A percentile compares a stretch with the other conserved stretches of the same genome.
Evolutionary conservation across 768 basidiomycete species (phyloP).

Genomic region (Kwoniella newhampshirensis): DNA sequence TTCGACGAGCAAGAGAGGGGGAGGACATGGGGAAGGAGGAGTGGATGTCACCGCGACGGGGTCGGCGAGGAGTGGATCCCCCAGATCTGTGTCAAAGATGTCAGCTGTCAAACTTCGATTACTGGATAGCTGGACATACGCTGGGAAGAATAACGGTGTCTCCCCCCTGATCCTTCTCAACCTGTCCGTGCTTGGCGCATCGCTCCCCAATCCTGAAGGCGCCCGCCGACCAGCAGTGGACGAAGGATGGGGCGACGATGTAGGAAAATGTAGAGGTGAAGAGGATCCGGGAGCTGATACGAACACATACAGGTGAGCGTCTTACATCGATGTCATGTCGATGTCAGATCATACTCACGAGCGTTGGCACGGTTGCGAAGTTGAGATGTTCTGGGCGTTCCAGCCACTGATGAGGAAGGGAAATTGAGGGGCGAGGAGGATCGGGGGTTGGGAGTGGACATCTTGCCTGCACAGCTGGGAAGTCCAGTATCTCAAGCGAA

Average conservation of each 20-base stretch:
- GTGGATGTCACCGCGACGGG: constrained; percentile 85
- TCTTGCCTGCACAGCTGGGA: constrained; percentile 7
- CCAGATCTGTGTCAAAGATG: constrained; percentile 43
- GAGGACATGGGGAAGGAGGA: constrained; percentile 67
- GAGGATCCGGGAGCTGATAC: constrained; percentile 29
- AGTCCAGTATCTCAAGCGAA: background rate
- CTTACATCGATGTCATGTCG: background rate
- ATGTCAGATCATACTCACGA: too few species aligned
- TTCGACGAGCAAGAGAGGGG: constrained; percentile 55
- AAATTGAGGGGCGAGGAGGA: constrained; percentile 54
- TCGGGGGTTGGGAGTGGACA: constrained; percentile 40
- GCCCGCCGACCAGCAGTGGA: constrained; percentile 22
- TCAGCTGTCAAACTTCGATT: constrained; percentile 3
- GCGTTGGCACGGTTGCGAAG: constrained; percentile 19
- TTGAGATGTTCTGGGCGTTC: constrained; percentile 39
- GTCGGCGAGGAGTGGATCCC: constrained; percentile 65
- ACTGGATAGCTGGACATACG: constrained; percentile 37
- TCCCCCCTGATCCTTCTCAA: constrained; percentile 26
- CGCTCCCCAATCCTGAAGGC: constrained; percentile 2
- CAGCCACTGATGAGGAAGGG: constrained; percentile 51
- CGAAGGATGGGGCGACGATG: constrained; percentile 28
- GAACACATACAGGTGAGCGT: background rate
- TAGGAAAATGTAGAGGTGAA: constrained; percentile 42
- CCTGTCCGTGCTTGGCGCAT: constrained; percentile 12
- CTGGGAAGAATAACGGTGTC: constrained; percentile 57